A percentile compares a stretch with the other conserved stretches of the same genome.
phyloP scores from a whole-genome alignment of 306 rosid genomes.

The Trichosanthes cucumerina region DNA sequence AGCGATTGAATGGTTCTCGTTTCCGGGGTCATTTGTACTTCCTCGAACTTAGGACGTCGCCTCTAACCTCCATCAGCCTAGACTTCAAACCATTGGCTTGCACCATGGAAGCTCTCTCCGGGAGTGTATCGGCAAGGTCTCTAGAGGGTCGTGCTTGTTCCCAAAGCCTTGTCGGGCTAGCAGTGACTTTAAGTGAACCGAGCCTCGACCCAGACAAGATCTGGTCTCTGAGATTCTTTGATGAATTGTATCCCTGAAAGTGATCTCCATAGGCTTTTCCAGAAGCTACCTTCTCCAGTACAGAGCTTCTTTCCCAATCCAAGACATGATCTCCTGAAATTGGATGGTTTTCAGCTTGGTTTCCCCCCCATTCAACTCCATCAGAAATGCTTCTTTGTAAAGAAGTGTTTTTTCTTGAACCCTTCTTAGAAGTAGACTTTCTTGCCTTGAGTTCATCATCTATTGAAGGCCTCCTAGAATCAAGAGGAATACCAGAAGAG shows the following conservation, averaged over 20 bases:
- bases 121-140: constrained; percentile 33
- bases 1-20: background rate
- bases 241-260: constrained; percentile 56
- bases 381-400: constrained; percentile 88
- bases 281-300: constrained; percentile 51
- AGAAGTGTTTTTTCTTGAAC: constrained; percentile 62
- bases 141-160: constrained; percentile 67
- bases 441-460: constrained; percentile 51
- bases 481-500: constrained; percentile 43
- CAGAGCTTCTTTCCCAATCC: constrained; percentile 75
- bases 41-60: constrained; percentile 46
- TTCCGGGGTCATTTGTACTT: constrained; percentile 47
- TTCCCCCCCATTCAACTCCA: constrained; percentile 68
- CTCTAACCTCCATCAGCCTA: constrained; percentile 58
- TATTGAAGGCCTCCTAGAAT: constrained; percentile 41
- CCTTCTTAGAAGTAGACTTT: constrained; percentile 62
- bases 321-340: constrained; percentile 41
- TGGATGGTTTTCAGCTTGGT: constrained; percentile 52
- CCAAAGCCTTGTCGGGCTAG: constrained; percentile 77
- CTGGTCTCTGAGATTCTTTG: constrained; percentile 67
- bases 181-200: constrained; percentile 43
- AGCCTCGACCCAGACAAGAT: constrained; percentile 54
- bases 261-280: constrained; percentile 50
- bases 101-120: constrained; percentile 39
- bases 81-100: constrained; percentile 56